Evolutionary conservation across 23 red algal species (phyloP).

Genomic region (Cyanidium caldarium): DNA sequence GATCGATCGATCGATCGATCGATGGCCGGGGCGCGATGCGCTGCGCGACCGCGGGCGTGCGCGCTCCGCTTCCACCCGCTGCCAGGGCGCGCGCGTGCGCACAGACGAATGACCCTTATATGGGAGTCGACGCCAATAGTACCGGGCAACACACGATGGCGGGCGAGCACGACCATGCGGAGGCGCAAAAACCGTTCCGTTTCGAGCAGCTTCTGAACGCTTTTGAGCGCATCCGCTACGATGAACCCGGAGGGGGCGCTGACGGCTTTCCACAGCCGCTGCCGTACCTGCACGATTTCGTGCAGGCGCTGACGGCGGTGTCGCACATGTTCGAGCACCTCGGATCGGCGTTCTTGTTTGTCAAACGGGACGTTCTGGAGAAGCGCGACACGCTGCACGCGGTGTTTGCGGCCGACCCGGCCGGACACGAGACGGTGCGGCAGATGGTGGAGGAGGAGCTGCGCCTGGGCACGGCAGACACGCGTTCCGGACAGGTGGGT

Average conservation of each 20-base stretch:
- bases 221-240: constrained; percentile 1
- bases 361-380: constrained; percentile 35
- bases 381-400: constrained; percentile 30
- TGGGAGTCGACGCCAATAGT: too few relatives aligned
- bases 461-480: not conserved
- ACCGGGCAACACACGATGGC: too few relatives aligned
- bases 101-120: too few relatives aligned
- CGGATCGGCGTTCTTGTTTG: constrained; percentile 59
- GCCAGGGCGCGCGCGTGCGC: too few relatives aligned
- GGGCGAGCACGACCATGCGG: too few relatives aligned
- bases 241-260: too few relatives aligned
- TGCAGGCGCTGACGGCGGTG: constrained; percentile 37
- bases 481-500: not conserved
- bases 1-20: too few relatives aligned
- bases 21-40: too few relatives aligned
- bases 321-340: constrained; percentile 45
- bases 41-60: too few relatives aligned
- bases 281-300: constrained; percentile 16
- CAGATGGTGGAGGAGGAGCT: constrained; percentile 9
- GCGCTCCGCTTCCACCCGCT: too few relatives aligned
- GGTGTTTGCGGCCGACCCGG: constrained; percentile 1
- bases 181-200: too few relatives aligned
- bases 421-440: not conserved
- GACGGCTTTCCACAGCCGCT: not conserved
- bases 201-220: constrained; percentile 1